Evolutionary conservation across 139 green algal species (phyloP), one percentile per base, ranked within the genome.

Genomic region (Dunaliella primolecta): DNA sequence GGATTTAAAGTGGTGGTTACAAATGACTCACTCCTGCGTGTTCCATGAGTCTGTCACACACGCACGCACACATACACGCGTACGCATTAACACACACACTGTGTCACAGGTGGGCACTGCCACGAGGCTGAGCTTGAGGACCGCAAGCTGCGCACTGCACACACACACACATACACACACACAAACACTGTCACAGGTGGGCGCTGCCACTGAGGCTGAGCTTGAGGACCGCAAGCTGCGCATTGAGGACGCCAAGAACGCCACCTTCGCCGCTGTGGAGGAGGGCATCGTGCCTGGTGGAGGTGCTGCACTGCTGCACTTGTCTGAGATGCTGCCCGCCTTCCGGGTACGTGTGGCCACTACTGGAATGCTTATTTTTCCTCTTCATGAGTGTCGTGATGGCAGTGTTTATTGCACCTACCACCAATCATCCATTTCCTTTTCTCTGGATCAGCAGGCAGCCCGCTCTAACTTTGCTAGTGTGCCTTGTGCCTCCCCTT

Each of bases 221-320:
- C 92, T 99, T 34, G 97, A 99, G 89, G 97, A 99, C 92, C 88
- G 94, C 75, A 99, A 99, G 94, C 94, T 99, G 89, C 95, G 97
- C 86, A 96, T 99, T 78, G 97, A 99, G 92, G 97, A 99, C 87
- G 97, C 97, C 72, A 99, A 99, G 94, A 99, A 99, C 88, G 97
- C 97, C 35, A 99, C 97, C 15, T 99, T 99, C 87, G 97, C 97
- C 1, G 97, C 97, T 3, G 81, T 88, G 15, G 85, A 88, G 89
- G 97, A 99, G 91, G 97, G 97, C 91, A 99, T 99, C 80, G 96
- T 99, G 64, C 95, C 97, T 11, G 95, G 92, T 38, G 97, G 97
- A 29, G 97, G 97, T 78, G 95, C 97, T 21, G 95, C 97, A 25
- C 92, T 99, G 88, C 93, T 98, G 86, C 97, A 99, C 92, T 91